Evolutionary conservation across 2,329 filamentous ascomycete genomes (phyloP).

Genomic region (Oidium heveae): DNA sequence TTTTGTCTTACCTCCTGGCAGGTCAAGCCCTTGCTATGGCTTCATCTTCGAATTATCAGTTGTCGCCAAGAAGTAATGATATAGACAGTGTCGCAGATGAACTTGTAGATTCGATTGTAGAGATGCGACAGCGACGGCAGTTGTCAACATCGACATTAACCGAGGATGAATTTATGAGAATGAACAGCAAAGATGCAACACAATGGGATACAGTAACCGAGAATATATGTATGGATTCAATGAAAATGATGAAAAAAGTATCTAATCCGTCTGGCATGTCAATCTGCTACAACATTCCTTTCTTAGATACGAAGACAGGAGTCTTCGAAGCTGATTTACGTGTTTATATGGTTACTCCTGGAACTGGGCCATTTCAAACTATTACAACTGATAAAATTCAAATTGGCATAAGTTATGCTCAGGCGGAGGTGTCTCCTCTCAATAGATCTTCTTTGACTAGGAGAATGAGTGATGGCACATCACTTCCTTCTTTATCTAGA

Average conservation of each 20-base stretch:
- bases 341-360: slow-evolving; percentile 41
- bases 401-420: slow-evolving; percentile 27
- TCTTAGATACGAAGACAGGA: slow-evolving; percentile 39
- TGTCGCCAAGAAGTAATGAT: not conserved
- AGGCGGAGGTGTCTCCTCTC: slow-evolving; percentile 25
- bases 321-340: slow-evolving; percentile 55
- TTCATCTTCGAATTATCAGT: not conserved
- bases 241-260: slow-evolving; percentile 28
- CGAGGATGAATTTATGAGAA: not conserved
- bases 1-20: not conserved
- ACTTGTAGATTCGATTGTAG: not conserved
- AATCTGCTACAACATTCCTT: slow-evolving; percentile 61
- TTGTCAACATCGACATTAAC: not conserved
- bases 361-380: slow-evolving; percentile 25
- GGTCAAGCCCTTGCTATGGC: not conserved
- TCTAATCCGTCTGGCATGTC: slow-evolving; percentile 54
- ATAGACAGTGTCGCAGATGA: too few species aligned
- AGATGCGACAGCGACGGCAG: not conserved
- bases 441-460: slow-evolving; percentile 9
- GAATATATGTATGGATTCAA: slow-evolving; percentile 30
- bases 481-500: slow-evolving; percentile 7
- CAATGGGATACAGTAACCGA: slow-evolving; percentile 30
- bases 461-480: slow-evolving; percentile 5
- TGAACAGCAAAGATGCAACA: slow-evolving; percentile 19
- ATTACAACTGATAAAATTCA: slow-evolving; percentile 26